Conservation (phyloP, 148 eudicot species). For the Linanthus parryae region DNA sequence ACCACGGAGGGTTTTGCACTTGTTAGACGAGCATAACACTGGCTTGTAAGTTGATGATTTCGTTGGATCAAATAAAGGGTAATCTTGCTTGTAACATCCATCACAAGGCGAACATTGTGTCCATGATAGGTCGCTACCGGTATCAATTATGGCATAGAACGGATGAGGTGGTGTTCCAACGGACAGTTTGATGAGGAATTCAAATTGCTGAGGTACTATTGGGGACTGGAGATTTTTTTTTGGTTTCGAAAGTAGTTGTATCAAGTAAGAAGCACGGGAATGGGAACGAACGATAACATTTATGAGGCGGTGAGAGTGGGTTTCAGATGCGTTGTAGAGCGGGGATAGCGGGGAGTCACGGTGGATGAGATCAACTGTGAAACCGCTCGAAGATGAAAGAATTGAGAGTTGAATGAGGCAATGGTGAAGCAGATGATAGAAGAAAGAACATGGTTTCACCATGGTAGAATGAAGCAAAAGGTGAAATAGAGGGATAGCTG, state of each 20-base stretch:
- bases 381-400: no score
- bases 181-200: conserved; percentile 14
- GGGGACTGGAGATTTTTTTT: conserved; percentile 11
- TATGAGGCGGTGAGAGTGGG: conserved; percentile 13
- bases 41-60: conserved; percentile 2
- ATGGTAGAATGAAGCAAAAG: no score
- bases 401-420: no score
- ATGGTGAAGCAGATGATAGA: no score
- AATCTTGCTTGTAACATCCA: background rate
- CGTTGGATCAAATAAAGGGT: conserved; percentile 7
- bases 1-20: background rate
- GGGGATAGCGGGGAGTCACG: conserved; percentile 37
- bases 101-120: conserved; percentile 11
- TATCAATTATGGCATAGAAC: conserved; percentile 14
- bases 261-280: background rate
- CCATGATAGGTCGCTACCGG: conserved; percentile 12
- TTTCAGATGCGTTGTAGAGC: conserved; percentile 20
- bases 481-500: no score
- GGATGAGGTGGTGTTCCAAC: conserved; percentile 17
- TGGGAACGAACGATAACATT: conserved; percentile 6
- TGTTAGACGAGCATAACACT: background rate
- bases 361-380: conserved; percentile 22
- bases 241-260: no score
- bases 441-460: no score
- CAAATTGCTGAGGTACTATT: conserved; percentile 10